Percentiles rank a stretch among this genome's conserved stretches.
Evolutionary conservation across 2,329 filamentous ascomycete species (phyloP).

Genomic region (Fusarium oxysporum): DNA sequence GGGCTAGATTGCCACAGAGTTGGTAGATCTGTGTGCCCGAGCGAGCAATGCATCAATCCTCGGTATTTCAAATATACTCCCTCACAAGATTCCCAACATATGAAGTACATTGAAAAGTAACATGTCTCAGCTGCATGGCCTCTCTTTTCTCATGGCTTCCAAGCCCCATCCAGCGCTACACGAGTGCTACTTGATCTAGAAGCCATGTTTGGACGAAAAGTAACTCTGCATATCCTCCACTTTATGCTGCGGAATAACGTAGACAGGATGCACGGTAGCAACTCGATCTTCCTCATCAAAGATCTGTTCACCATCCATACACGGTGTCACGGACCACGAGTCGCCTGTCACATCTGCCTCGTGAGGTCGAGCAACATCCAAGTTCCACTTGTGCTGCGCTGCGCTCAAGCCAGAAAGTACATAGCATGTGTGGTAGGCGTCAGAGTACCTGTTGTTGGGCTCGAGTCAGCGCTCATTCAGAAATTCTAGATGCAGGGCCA

Average conservation of each 20-base stretch:
- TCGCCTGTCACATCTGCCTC: constrained; percentile 52
- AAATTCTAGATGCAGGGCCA: constrained; percentile 18
- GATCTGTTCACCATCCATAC: constrained; percentile 67
- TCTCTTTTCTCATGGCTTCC: constrained; percentile 20
- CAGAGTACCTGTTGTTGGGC: constrained; percentile 69
- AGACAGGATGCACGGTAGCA: constrained; percentile 81
- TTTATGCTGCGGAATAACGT: constrained; percentile 79
- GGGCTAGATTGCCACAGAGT: constrained; percentile 7
- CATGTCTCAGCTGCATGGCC: constrained; percentile 9
- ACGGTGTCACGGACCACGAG: constrained; percentile 61
- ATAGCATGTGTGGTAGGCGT: constrained; percentile 95
- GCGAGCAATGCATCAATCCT: constrained; percentile 4
- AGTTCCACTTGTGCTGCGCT: constrained; percentile 76
- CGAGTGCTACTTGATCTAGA: constrained; percentile 54
- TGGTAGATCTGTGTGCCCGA: constrained; percentile 17
- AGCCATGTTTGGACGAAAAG: constrained; percentile 69
- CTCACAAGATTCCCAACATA: constrained; percentile 6
- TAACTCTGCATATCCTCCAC: constrained; percentile 74
- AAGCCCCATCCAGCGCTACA: constrained; percentile 1
- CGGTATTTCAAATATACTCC: neutral
- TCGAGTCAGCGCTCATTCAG: constrained; percentile 37
- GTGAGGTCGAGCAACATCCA: constrained; percentile 52
- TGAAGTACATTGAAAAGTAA: neutral
- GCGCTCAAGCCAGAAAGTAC: constrained; percentile 87
- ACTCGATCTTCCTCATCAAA: constrained; percentile 80